Percentiles rank a stretch among this genome's conserved stretches.
Evolutionary conservation across 495 filamentous ascomycete genomes (phyloP).

Genomic region (Apodospora peruviana): DNA sequence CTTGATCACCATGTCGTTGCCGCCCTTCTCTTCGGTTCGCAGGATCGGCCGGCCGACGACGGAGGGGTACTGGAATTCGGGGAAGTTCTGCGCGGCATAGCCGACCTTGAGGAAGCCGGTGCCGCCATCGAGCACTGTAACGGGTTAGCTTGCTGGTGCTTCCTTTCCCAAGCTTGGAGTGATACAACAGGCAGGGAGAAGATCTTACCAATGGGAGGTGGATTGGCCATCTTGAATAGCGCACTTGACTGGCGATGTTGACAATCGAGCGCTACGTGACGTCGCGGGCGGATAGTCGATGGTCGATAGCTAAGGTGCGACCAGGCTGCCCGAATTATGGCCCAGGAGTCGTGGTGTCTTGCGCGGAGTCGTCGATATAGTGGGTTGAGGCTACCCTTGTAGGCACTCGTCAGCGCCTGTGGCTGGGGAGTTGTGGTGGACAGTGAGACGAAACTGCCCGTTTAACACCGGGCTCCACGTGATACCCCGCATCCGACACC

Average conservation of each 20-base stretch:
- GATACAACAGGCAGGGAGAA: not conserved
- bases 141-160: not conserved
- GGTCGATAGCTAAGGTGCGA: not conserved
- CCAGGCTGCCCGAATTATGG: too few species aligned
- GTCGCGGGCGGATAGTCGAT: not conserved
- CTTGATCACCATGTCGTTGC: conserved; percentile 66
- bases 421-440: not conserved
- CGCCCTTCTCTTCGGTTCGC: conserved; percentile 78
- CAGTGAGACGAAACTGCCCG: too few species aligned
- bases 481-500: conserved; percentile 1
- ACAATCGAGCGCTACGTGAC: conserved; percentile 1
- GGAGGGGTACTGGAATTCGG: conserved; percentile 95
- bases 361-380: too few species aligned
- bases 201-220: conserved; percentile 23
- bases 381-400: conserved; percentile 15
- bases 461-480: not conserved
- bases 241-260: not conserved
- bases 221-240: conserved; percentile 16
- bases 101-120: conserved; percentile 99
- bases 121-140: conserved; percentile 94
- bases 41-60: conserved; percentile 98
- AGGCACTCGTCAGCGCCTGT: conserved; percentile 3
- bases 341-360: conserved; percentile 11
- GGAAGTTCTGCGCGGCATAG: conserved; percentile 98
- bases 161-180: not conserved